phyloP scores from a whole-genome alignment of 768 basidiomycete species.

The Boletus bicolor region DNA sequence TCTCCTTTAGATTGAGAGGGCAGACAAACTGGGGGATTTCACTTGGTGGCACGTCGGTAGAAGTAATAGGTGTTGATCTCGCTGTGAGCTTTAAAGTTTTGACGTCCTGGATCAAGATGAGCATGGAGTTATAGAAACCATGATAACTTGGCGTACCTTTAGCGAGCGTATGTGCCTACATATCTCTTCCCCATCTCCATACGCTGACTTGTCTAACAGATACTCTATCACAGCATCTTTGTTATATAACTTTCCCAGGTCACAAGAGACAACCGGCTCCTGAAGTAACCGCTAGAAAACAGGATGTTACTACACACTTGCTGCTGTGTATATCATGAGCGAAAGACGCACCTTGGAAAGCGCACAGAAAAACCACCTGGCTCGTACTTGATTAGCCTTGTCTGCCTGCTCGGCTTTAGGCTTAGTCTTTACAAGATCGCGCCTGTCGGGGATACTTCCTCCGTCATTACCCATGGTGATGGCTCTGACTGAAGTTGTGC shows the following conservation, averaged over 20 bases:
- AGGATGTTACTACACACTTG: not conserved
- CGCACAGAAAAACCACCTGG: slow-evolving; percentile 91
- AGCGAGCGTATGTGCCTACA: slow-evolving; percentile 89
- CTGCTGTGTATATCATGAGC: not conserved
- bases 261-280: slow-evolving; percentile 88
- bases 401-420: slow-evolving; percentile 87
- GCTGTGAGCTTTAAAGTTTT: slow-evolving; percentile 78
- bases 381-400: slow-evolving; percentile 83
- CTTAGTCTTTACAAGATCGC: slow-evolving; percentile 72
- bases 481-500: not conserved
- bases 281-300: slow-evolving; percentile 66
- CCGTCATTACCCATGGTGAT: slow-evolving; percentile 81
- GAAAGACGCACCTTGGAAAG: slow-evolving; percentile 76
- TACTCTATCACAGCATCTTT: slow-evolving; percentile 93
- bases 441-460: slow-evolving; percentile 81
- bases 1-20: slow-evolving; percentile 89
- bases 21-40: slow-evolving; percentile 78
- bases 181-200: slow-evolving; percentile 89
- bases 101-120: slow-evolving; percentile 59
- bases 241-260: slow-evolving; percentile 93
- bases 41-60: slow-evolving; percentile 36
- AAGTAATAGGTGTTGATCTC: slow-evolving; percentile 50
- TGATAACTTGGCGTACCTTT: slow-evolving; percentile 56
- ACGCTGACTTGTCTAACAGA: slow-evolving; percentile 74
- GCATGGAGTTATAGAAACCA: not conserved